Conservation (phyloP, 176 grass and related monocot species). For the Dactylis glomerata region DNA sequence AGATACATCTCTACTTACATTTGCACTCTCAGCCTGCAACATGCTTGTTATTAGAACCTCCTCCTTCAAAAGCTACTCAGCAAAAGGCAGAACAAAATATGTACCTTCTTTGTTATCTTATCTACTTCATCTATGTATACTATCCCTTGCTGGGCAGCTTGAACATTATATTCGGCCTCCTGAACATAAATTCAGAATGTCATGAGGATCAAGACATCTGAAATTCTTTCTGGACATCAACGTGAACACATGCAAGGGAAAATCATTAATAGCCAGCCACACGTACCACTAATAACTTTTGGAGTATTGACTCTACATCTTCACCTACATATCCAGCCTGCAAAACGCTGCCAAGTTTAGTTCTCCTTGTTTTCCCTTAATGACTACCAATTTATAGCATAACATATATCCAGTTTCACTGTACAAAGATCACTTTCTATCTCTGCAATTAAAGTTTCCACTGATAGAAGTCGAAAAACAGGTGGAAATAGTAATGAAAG, state of each 20-base stretch:
- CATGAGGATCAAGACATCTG: not conserved
- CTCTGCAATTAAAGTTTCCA: not conserved
- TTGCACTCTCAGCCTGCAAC: constrained; percentile 84
- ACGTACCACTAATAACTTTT: constrained; percentile 89
- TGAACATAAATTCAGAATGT: constrained; percentile 41
- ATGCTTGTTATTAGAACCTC: constrained; percentile 11
- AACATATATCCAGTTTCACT: constrained; percentile 20
- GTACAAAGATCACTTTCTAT: not conserved
- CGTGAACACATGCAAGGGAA: constrained; percentile 20
- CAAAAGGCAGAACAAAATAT: not conserved
- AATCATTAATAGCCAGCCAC: constrained; percentile 1
- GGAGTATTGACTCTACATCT: constrained; percentile 97
- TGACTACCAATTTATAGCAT: not conserved
- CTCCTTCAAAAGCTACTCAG: not conserved
- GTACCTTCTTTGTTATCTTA: constrained; percentile 98
- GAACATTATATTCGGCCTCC: constrained; percentile 91
- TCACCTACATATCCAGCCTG: constrained; percentile 99
- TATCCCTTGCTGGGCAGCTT: constrained; percentile 97
- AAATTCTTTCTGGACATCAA: constrained; percentile 7
- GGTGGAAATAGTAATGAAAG: not conserved
- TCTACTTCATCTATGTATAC: constrained; percentile 99
- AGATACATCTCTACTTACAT: constrained; percentile 94
- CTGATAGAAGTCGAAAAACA: not conserved
- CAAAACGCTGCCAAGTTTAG: constrained; percentile 29
- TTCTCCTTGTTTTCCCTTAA: not conserved